Base-by-base conservation (phyloP, 306 rosid species). In the Begonia masoniana region DNA sequence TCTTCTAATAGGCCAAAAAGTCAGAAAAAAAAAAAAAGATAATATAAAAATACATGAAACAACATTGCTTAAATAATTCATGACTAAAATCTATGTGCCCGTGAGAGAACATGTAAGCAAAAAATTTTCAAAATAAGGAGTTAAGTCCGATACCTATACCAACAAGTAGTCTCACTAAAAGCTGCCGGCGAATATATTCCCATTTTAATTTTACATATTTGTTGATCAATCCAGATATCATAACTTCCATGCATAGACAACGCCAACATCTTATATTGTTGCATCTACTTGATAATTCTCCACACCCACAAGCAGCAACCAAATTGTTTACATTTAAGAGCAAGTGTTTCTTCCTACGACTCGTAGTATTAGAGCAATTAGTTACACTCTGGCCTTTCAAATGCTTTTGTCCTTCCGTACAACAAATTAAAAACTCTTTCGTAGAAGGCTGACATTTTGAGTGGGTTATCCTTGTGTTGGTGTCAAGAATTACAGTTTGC, bases 121-220 rank as follows among this genome's bases (percentile, higher is more conserved):
- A 51, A 62, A 12, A 36, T 61, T 10, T 62, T 63, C 10, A 57
- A 31, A 31, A 67, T 61, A 46, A 49, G 66, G 43, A 57, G 61
- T 19, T 1, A 31, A 19, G 57, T 15, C 52, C 4, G 72, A 21
- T 80, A 85, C 97, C 97, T 78, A 82, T 23, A 73, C 78, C 65
- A 36, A 69, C 62, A 63, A 82, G 85, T 50, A 79, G 72, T 75
- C 78, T 78, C 72, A 82, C 57, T 13, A 71, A 76, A 71, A 76
- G 83, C 57, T 71, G 62, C 71, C 94, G 73, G 7, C 95, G 82
- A 59, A 71, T 71, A 71, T 66, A 78, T 72, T 89, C 97, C 95
- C 97, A 89, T 65, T 82, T 89, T 43, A 89, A 54, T 71, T 76
- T 42, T 54, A 85, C 69, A 58, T 74, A 78, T 49, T 71, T 57